Base-by-base conservation (phyloP, 2,329 filamentous ascomycete species). In the Dryadomyces quercivorus region DNA sequence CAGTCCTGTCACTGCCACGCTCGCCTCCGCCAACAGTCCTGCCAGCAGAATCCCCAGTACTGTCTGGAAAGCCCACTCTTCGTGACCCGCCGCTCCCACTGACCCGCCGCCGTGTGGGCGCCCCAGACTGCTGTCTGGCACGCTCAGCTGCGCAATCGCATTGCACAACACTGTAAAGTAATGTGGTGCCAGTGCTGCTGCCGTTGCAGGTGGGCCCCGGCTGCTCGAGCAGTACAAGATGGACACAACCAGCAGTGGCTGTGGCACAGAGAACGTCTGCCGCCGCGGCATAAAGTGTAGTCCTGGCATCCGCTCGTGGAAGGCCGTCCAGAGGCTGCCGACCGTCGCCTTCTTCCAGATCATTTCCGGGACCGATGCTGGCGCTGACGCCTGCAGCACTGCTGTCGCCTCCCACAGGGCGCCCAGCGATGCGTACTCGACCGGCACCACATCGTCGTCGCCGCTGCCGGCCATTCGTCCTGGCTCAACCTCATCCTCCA, bases 221-320 rank as follows among this genome's bases (percentile, higher is more conserved):
- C 50, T 42, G 38, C 57, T 60, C 16, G 56, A 72, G 62, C 63
- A 72, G 60, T 73, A 73, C 0, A 75, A 64, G 53, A 74, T 73
- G 0, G 72, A 67, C 3, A 71, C 71, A 6, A 74, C 61, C 10
- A 74, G 63, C 1, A 74, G 62, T 1, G 72, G 72, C 15, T 65
- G 67, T 0, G 72, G 72, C 0, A 66, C 65, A 0, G 70, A 72
- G 34, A 72, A 73, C 0, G 63, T 69, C 58, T 70, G 68, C 36
- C 69, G 72, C 20, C 64, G 66, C 0, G 72, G 70, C 12, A 74
- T 64, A 51, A 74, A 74, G 56, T 74, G 72, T 3, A 75, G 59
- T 1, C 70, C 69, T 0, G 69, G 70, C 66, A 73, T 72, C 38
- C 66, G 69, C 36, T 71, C 68, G 55, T 74, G 68, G 51, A 74